Evolutionary conservation across 805 yeast species (phyloP), one percentile per base, ranked within the genome.

Genomic region (Hanseniaspora jakobsenii): DNA sequence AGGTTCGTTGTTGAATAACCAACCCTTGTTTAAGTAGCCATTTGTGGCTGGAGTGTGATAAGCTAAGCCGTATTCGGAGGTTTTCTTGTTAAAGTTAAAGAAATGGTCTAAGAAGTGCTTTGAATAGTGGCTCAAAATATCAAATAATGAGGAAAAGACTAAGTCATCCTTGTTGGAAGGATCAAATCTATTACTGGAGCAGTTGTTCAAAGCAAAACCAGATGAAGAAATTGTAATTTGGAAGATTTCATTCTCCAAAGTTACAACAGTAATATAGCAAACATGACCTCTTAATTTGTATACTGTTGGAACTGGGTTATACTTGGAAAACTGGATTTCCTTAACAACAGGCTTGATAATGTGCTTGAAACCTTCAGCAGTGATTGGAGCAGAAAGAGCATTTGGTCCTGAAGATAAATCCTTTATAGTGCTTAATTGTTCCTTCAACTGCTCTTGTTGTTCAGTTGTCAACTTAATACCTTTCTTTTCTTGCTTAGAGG

Each of bases 251-350:
- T 80, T 80, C 62, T 91, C 97, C 51, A 82, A 66, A 37, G 95
- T 82, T 54, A 75, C 78, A 32, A 77, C 67, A 47, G 73, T 73
- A 55, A 91, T 66, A 61, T 89, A 89, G 47, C 81, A 66, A 53
- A 87, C 66, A 56, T 87, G 94, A 21, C 97, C 97, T 57, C 70
- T 72, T n/a, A 63, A 47, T 52, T 66, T 72, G 57, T 71, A 74
- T 41, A 67, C 63, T 14, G 78, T 66, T 24, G 89, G 79, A 12
- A 85, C 85, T 3, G 96, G 95, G 51, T 82, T 78, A 91, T 95
- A 89, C 44, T 75, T 73, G 12, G 95, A 82, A 39, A 85, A 59
- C 43, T 69, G 72, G 49, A 91, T 63, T 7, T 89, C 81, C 44
- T 70, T 67, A 14, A 74, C 65, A 47, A 65, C 60, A 27, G 70